Conservation (phyloP, 345 rosid species). For the Gossypium rotundifolium region DNA sequence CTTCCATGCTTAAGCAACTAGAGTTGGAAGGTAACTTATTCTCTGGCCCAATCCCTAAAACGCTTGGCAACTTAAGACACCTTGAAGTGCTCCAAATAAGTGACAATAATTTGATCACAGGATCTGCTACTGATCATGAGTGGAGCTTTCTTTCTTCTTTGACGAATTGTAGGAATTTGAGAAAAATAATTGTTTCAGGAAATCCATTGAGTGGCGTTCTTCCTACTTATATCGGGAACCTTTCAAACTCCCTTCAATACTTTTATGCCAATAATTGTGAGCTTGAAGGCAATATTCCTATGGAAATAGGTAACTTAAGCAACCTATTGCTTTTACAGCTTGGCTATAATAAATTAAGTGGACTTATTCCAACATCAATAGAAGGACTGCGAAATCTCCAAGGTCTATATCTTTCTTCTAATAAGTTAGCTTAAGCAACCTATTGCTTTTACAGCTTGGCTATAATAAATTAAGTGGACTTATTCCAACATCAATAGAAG, state of each 20-base stretch:
- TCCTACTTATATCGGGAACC: slow-evolving; percentile 15
- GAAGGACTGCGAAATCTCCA: slow-evolving; percentile 5
- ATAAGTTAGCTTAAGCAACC: no score
- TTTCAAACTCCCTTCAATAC: neutral
- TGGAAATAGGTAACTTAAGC: neutral
- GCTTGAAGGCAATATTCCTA: slow-evolving; percentile 13
- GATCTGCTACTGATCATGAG: no score
- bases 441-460: no score
- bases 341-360: no score
- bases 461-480: no score
- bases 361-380: neutral
- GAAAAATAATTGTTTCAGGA: rapidly evolving
- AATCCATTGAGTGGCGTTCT: slow-evolving; percentile 11
- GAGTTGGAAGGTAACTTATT: rapidly evolving
- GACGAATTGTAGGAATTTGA: slow-evolving; percentile 2
- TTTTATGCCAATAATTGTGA: neutral
- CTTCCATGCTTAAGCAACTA: no score
- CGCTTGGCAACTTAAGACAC: rapidly evolving
- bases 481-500: no score
- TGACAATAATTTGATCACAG: no score
- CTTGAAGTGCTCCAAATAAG: rapidly evolving
- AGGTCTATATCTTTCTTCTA: neutral
- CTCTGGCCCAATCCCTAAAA: no score
- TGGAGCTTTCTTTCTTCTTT: slow-evolving; percentile 7
- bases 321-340: rapidly evolving